Evolutionary conservation across 164 flowering plant genomes (phyloP), one percentile per base, ranked within the genome.

Genomic region (Akebia trifoliata): DNA sequence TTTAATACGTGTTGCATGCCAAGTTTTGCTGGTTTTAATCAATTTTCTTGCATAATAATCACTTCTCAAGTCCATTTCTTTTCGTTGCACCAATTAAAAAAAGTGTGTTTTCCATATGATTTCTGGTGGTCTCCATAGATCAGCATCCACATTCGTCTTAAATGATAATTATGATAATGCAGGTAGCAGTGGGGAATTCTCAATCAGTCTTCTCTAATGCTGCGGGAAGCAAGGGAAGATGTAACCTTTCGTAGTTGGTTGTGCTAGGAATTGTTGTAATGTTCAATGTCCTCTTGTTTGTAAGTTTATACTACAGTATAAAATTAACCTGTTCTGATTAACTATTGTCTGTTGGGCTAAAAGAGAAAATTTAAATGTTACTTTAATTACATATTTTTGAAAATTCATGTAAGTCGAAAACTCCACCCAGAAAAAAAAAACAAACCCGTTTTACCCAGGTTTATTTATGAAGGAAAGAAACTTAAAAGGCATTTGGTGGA

Each of bases 81-180:
- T 46, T 46, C 1, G 20, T 18, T 43, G 47, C 18, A 6, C 15
- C 14, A 32, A 51, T 10, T 9, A 34, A 51, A 50, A 9, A n/a
- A 9, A 18, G 15, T 31, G 20, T 1, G 0, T 50, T 34, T 6
- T 50, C 11, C 34, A 17, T 7, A 17, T 18, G 15, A 21, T 49
- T 28, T 49, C 32, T 29, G 3, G 7, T 6, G 18, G 15, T 25
- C 7, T 28, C 20, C 53, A 12, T 28, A 2, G 14, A 18, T 31
- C 37, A 50, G 32, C 32, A 2, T 12, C 50, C 30, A 1, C 26
- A 31, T 7, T 30, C 26, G 21, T 34, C 24, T 11, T 15, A 51
- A 51, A 31, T 3, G 26, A 32, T 51, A n/a, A 31, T 32, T 51
- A 34, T 51, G 11, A 32, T 51, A 20, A 51, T 51, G 39, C 39